Evolutionary conservation across 257 asterid species (phyloP), one percentile per base, ranked within the genome.

Genomic region (Capsicum pubescens): DNA sequence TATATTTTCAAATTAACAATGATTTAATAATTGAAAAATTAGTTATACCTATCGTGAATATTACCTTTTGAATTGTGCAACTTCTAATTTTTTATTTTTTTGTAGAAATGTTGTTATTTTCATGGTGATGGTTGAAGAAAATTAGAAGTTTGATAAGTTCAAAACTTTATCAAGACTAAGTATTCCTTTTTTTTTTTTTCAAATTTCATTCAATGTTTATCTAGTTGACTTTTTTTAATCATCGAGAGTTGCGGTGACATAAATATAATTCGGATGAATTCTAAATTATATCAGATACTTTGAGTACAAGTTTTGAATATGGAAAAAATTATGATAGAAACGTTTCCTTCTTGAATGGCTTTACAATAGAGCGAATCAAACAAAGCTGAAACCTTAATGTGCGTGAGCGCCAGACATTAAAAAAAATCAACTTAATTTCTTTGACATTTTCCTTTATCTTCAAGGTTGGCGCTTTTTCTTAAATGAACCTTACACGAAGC

Each of bases 221-320:
- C 8, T 48, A 19, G n/a, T 72, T 72, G 42, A 72, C 0, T 36
- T 63, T 8, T 4, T 15, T 14, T 36, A 68, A 36, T 0, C 21
- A 35, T 0, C 6, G 0, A 67, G 7, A 0, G 0, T 14, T 67
- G 4, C 0, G 19, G 7, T 67, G 21, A 14, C 1, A 35, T 14
- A 1, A 39, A 35, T 67, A 67, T 0, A 0, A 67, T 35, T 3
- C 44, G 5, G 44, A 39, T 39, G 7, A 44, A 44, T 44, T 42
- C 48, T 44, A 4, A 44, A 44, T 6, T 5, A 44, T 4, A 44
- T 39, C 5, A 42, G 48, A 39, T 39, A 39, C 6, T 44, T 44
- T 7, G 8, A 6, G 6, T 44, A 4, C 8, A 44, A 44, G 1
- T 44, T 44, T 44, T 6, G 48, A 7, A 44, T 44, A 44, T 44